Evolutionary conservation across 129 eudicot genomes (phyloP), one percentile per base, ranked within the genome.

Genomic region (Chrysanthemum lavandulifolium): DNA sequence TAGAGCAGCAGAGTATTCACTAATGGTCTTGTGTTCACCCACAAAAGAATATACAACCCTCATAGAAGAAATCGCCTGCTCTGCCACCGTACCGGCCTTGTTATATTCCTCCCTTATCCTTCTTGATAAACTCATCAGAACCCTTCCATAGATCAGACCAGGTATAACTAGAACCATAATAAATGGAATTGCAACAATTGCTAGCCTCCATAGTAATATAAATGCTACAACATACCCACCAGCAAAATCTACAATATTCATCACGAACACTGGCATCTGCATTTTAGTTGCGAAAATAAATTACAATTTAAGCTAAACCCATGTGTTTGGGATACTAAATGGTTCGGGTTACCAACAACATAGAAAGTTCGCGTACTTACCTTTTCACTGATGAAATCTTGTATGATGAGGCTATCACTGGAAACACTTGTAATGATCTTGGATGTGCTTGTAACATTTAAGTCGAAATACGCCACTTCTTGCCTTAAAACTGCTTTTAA

Each of bases 361-460:
- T 1, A 3, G 9, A 27, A 65, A 65, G 11, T 6, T 10, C 11
- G 11, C 12, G 13, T n/a, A 31, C 36, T 5, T n/a, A 87, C 93
- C 93, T 87, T 87, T 68, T 87, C 93, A 33, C 87, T 87, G 13
- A 88, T 85, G 68, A 75, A 85, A 19, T 85, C 94, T 76, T 88
- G 94, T 63, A 87, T 87, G 2, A 82, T 66, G 19, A 84, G 83
- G 53, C 86, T 82, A 61, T 88, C 94, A 57, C 76, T 85, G 4
- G 94, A 84, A 40, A 88, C 87, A 61, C 89, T 84, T 0, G 87
- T 71, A 31, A 88, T 76, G 21, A 88, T 87, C 65, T 84, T 86
- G 0, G 87, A 71, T 1, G 90, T 88, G 78, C 89, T 82, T 29
- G 86, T 81, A 1, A 80, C 83, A 48, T 82, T 83, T 55, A 82